Base-by-base conservation (phyloP, 345 rosid genomes). In the Eutrema japonicum region DNA sequence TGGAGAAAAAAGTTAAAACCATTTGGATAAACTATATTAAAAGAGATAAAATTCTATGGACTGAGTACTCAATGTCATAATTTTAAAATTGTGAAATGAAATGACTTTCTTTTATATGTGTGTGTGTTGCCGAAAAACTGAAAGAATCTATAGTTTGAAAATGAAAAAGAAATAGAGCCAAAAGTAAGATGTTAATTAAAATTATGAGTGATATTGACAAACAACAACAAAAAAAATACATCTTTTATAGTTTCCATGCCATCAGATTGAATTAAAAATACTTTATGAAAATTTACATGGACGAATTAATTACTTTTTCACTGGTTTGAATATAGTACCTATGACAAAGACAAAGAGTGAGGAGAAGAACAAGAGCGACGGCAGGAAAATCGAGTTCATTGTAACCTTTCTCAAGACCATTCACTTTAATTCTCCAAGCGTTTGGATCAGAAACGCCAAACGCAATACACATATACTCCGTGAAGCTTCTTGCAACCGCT, bases 401-500 rank as follows among this genome's bases (percentile, higher is more conserved):
- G 74, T 89, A 89, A 58, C 97, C 96, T 29, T 82, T 42, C 26
- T 72, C 66, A 6, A 89, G 74, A 40, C 94, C 92, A 67, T 71
- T 75, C 32, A 90, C 89, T 79, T 82, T 77, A 18, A 93, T 67
- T 80, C 98, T 89, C 98, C 96, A 93, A 16, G 82, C 62, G 69
- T 84, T 76, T 36, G 86, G 56, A 56, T 84, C 77, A 16, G 66
- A 77, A 32, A 78, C 81, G 30, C 97, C 98, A 68, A 91, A 70
- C 12, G 97, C 84, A 9, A 80, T 77, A 77, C 93, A 86, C 36
- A 89, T 60, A 70, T 93, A 91, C 60, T 90, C 93, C 2, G 97
- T 93, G 52, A 93, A 93, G 70, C 78, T 89, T 82, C 98, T 86
- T 16, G 98, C 94, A 7, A 89, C 97, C 26, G 89, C 98, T 6